Evolutionary conservation across 257 asterid genomes (phyloP).

Genomic region (Lantana camara): DNA sequence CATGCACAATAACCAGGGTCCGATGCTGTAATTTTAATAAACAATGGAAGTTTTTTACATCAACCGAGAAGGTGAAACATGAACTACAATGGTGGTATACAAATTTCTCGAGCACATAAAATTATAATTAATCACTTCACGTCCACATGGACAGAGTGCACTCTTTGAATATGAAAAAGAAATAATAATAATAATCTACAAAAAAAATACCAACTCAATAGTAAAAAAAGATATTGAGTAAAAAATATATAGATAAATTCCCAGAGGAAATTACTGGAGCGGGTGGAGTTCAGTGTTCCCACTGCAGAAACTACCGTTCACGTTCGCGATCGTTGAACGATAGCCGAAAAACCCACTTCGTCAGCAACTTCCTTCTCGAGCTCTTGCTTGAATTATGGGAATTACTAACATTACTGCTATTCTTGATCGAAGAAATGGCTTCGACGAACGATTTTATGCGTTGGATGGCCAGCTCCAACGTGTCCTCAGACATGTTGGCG

Average conservation of each 20-base stretch:
- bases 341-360: slow-evolving; percentile 64
- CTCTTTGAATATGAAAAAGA: not conserved
- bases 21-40: slow-evolving; percentile 10
- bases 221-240: slow-evolving; percentile 37
- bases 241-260: slow-evolving; percentile 17
- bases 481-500: slow-evolving; percentile 60
- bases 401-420: not conserved
- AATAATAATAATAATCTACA: too few species aligned
- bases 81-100: slow-evolving; percentile 4
- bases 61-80: slow-evolving; percentile 7
- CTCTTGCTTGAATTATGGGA: slow-evolving; percentile 29
- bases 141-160: slow-evolving; percentile 68
- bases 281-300: slow-evolving; percentile 17
- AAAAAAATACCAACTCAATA: slow-evolving; percentile 37
- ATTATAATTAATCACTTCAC: slow-evolving; percentile 45
- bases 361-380: slow-evolving; percentile 43
- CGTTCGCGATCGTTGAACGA: slow-evolving; percentile 56
- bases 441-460: slow-evolving; percentile 41
- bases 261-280: not conserved
- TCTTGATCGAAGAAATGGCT: not conserved
- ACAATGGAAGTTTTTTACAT: not conserved
- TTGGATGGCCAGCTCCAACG: slow-evolving; percentile 49
- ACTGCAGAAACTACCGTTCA: slow-evolving; percentile 43
- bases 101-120: slow-evolving; percentile 29
- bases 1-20: too few species aligned